Evolutionary conservation across 1,284 basidiomycete species (phyloP).

Genomic region (Anthracocystis setariae): DNA sequence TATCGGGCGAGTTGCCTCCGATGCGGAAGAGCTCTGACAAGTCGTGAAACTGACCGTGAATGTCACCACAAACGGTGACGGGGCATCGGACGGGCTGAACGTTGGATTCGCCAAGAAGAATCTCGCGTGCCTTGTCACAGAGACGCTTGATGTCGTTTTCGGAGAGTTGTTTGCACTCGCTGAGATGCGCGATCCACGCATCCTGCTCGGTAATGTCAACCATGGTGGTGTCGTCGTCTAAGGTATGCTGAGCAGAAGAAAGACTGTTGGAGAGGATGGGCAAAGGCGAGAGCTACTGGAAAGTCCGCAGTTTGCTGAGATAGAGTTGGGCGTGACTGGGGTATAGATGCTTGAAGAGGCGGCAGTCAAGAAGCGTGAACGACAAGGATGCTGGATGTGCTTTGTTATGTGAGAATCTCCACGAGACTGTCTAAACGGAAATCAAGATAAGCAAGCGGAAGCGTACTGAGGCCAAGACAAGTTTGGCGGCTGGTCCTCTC

Average conservation of each 20-base stretch:
- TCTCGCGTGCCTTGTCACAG: constrained; percentile 99
- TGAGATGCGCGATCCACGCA: constrained; percentile 92
- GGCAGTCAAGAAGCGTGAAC: not conserved
- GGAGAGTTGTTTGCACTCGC: constrained; percentile 95
- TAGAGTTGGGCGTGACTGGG: not conserved
- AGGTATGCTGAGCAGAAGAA: constrained; percentile 6
- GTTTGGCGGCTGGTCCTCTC: not conserved
- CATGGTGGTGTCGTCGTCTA: constrained; percentile 36
- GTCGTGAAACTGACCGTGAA: constrained; percentile 97
- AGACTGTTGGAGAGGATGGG: not conserved
- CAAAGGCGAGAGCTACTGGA: not conserved
- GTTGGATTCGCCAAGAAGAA: constrained; percentile 78
- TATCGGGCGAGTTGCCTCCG: constrained; percentile 98
- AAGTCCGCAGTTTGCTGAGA: not conserved
- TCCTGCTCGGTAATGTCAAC: constrained; percentile 67
- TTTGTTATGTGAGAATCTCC: constrained; percentile 1
- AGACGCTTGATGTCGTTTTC: constrained; percentile 96
- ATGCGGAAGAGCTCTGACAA: constrained; percentile 99
- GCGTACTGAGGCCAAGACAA: constrained; percentile 5
- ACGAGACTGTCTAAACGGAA: constrained; percentile 6
- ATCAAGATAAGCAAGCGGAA: constrained; percentile 5
- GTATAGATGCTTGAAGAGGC: constrained; percentile 15
- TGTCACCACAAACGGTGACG: constrained; percentile 74
- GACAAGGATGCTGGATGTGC: constrained; percentile 1
- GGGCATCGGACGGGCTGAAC: constrained; percentile 91